Evolutionary conservation across 2,329 filamentous ascomycete genomes (phyloP).

Genomic region (Pestalotiopsis sp.): DNA sequence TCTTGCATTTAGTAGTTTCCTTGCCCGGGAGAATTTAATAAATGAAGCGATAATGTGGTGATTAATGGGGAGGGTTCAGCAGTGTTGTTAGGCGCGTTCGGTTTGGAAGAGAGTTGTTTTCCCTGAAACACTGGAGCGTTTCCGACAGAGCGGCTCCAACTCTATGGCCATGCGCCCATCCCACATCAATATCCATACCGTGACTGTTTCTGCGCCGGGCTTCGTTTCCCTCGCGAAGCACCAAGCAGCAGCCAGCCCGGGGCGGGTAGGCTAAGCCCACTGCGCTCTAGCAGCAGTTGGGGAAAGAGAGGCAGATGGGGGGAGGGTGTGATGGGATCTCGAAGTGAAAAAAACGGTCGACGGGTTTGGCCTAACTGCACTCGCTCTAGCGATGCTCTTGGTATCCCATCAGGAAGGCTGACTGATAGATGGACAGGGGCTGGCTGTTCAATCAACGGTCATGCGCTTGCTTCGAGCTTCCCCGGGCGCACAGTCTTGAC

Average conservation of each 20-base stretch:
- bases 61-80: not conserved
- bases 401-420: too few relatives aligned
- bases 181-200: not conserved
- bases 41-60: not conserved
- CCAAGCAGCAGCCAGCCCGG: not conserved
- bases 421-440: too few relatives aligned
- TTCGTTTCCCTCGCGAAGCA: not conserved
- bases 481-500: not conserved
- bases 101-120: conserved; percentile 5
- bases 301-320: not conserved
- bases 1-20: not conserved
- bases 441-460: not conserved
- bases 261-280: conserved; percentile 3
- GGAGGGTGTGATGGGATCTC: too few relatives aligned
- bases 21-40: not conserved
- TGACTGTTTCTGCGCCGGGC: not conserved
- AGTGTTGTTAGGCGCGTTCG: not conserved
- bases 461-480: not conserved
- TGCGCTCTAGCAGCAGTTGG: conserved; percentile 3
- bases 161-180: not conserved
- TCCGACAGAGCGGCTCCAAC: conserved; percentile 18
- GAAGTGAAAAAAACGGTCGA: too few relatives aligned
- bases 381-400: too few relatives aligned
- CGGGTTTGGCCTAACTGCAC: too few relatives aligned
- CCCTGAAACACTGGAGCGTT: conserved; percentile 17